Conservation (phyloP, 169 alveolate species). For the Besnoitia besnoiti region DNA sequence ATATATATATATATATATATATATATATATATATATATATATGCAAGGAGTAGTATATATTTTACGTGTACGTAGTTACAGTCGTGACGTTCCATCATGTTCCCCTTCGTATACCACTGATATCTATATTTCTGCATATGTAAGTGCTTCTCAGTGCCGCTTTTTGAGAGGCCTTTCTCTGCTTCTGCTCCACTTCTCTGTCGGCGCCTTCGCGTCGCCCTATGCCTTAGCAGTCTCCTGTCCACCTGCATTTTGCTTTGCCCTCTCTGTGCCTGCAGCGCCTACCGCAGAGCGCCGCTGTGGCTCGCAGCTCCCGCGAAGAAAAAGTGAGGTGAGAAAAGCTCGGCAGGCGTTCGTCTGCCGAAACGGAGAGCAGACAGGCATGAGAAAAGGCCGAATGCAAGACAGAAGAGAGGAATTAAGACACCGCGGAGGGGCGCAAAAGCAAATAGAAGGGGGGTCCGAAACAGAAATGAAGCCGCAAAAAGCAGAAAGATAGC, state of each 20-base stretch:
- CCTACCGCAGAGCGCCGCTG: conserved; percentile 21
- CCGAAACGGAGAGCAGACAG: background rate
- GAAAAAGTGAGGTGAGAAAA: conserved; percentile 12
- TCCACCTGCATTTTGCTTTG: too few relatives aligned
- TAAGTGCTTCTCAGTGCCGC: too few relatives aligned
- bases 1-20: too few relatives aligned
- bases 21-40: too few relatives aligned
- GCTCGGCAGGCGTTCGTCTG: background rate
- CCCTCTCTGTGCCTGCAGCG: background rate
- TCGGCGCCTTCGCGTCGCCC: too few relatives aligned
- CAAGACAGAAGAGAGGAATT: background rate
- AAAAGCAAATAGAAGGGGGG: background rate
- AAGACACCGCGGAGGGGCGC: background rate
- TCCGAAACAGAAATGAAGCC: background rate
- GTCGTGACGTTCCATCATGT: too few relatives aligned
- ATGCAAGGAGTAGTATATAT: background rate
- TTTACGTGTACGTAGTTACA: too few relatives aligned
- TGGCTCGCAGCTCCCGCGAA: conserved; percentile 5
- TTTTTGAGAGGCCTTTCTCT: too few relatives aligned
- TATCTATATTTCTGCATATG: too few relatives aligned
- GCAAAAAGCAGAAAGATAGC: background rate
- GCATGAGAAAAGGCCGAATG: background rate
- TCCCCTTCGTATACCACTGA: too few relatives aligned
- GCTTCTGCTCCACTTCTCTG: too few relatives aligned
- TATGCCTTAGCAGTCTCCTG: too few relatives aligned